Percentiles rank a stretch among this genome's conserved stretches.
Conservation (phyloP, 2,329 filamentous ascomycete species). For the Exophiala calicioides region DNA sequence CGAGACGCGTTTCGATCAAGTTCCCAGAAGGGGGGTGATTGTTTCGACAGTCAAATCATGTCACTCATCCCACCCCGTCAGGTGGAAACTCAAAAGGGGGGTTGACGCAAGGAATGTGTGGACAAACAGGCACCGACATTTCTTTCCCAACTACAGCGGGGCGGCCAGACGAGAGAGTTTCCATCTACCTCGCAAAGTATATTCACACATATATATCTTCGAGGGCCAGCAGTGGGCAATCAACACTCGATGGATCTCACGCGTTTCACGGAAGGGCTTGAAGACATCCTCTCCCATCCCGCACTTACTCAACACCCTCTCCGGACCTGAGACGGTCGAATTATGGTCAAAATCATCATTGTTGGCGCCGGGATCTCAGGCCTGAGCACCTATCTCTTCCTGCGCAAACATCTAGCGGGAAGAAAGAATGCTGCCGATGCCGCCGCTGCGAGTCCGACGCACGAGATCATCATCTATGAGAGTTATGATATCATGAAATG, state of each 20-base stretch:
- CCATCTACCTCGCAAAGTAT: no score
- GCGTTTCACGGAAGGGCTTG: neutral
- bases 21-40: no score
- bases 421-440: no score
- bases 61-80: no score
- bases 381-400: constrained; percentile 41
- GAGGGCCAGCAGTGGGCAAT: no score
- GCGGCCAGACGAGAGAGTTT: no score
- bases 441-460: constrained; percentile 17
- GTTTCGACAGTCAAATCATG: no score
- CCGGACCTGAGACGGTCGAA: neutral
- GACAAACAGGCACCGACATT: constrained; percentile 7
- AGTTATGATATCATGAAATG: constrained; percentile 39
- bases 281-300: neutral
- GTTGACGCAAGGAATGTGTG: no score
- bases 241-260: no score
- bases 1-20: no score
- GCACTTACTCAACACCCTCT: neutral
- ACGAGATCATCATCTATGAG: constrained; percentile 45
- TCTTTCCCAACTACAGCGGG: neutral
- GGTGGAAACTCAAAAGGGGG: no score
- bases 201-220: no score
- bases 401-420: constrained; percentile 46
- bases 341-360: constrained; percentile 42
- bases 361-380: constrained; percentile 48